A percentile compares a stretch with the other conserved stretches of the same genome.
Conservation (phyloP, 1,284 basidiomycete genomes). For the Apiotrichum sp. region DNA sequence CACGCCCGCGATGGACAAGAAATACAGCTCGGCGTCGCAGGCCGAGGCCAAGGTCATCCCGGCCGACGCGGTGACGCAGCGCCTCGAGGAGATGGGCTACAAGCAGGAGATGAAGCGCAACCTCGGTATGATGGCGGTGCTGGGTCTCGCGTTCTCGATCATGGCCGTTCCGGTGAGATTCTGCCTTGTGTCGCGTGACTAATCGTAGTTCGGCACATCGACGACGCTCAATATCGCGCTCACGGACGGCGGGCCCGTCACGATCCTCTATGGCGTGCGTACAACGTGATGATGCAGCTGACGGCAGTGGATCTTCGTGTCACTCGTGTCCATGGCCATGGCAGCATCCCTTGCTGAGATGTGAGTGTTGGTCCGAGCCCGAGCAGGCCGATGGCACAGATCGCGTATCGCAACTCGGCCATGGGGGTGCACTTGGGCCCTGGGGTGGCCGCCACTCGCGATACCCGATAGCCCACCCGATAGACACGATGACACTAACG, state of each 20-base stretch:
- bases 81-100: conserved; percentile 49
- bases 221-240: conserved; percentile 48
- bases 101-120: conserved; percentile 47
- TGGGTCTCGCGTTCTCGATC: conserved; percentile 47
- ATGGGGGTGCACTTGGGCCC: too few species aligned
- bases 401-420: too few species aligned
- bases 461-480: background rate
- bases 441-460: too few species aligned
- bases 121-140: conserved; percentile 49
- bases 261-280: conserved; percentile 46
- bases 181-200: background rate
- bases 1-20: background rate
- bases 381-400: too few species aligned
- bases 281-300: background rate
- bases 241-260: conserved; percentile 48
- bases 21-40: background rate
- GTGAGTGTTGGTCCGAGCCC: conserved; percentile 13
- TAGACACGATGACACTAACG: background rate
- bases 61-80: conserved; percentile 6
- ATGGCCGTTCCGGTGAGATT: conserved; percentile 38
- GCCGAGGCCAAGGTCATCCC: background rate
- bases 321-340: conserved; percentile 48
- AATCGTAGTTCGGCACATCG: conserved; percentile 31
- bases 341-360: conserved; percentile 49
- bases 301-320: conserved; percentile 48